These are phyloP conservation scores for Taphrina deformans DNA, from an alignment of 1,139 yeast genomes.

Conservation along the genomic window DNA sequence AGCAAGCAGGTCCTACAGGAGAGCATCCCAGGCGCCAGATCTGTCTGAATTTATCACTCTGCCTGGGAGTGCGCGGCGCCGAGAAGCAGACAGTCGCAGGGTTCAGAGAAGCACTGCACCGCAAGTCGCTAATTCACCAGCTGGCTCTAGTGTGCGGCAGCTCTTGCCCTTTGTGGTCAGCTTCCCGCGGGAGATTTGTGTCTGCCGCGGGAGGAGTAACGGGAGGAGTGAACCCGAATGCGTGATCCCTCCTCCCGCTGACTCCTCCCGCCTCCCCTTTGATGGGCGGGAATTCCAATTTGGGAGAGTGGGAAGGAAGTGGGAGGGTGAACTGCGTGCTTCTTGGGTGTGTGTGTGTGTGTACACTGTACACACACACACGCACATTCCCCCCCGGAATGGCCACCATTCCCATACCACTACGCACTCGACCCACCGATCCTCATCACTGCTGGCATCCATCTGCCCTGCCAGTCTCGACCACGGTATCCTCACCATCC, in stretches of 20 bases:
- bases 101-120: too few species aligned
- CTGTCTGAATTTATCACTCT: too few species aligned
- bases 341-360: background rate
- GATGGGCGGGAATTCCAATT: background rate
- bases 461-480: background rate
- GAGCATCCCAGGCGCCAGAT: too few species aligned
- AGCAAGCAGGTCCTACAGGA: too few species aligned
- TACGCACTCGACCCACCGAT: background rate
- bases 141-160: too few species aligned
- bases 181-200: background rate
- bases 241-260: background rate
- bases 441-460: too few species aligned
- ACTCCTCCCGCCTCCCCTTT: background rate
- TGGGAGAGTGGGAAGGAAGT: too few species aligned
- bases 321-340: background rate
- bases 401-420: background rate
- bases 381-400: background rate
- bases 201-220: background rate
- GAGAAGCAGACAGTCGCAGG: too few species aligned
- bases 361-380: slow-evolving; percentile 4
- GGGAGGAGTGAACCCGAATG: background rate
- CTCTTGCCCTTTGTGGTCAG: background rate
- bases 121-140: too few species aligned
- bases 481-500: background rate
- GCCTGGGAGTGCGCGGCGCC: too few species aligned